Conservation (phyloP, 2,329 filamentous ascomycete species). For the Teratosphaeria epicoccoides region DNA sequence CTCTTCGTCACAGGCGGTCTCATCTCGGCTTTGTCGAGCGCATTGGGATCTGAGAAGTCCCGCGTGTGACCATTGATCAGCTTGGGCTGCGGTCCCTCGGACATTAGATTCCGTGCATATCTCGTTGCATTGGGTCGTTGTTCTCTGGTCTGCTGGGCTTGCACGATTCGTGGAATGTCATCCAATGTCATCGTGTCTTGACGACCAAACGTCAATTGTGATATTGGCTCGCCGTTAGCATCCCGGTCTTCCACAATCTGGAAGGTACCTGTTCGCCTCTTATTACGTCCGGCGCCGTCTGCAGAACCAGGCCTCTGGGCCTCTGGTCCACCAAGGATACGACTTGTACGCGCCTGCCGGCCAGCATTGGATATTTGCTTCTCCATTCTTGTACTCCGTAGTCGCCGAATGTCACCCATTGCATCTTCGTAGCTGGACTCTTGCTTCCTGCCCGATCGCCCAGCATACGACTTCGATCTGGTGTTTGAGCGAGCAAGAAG, state of each 20-base stretch:
- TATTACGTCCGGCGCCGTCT: slow-evolving; percentile 35
- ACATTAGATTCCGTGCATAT: slow-evolving; percentile 58
- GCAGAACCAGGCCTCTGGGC: slow-evolving; percentile 63
- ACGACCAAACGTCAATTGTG: slow-evolving; percentile 76
- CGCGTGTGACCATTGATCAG: slow-evolving; percentile 60
- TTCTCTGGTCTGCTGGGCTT: slow-evolving; percentile 87
- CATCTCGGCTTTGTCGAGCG: slow-evolving; percentile 30
- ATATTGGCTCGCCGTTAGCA: slow-evolving; percentile 51
- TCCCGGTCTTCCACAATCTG: slow-evolving; percentile 75
- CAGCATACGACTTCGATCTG: slow-evolving; percentile 64
- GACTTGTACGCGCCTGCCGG: slow-evolving; percentile 77
- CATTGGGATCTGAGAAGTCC: slow-evolving; percentile 43
- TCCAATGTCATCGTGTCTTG: slow-evolving; percentile 89
- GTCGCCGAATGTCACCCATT: slow-evolving; percentile 81
- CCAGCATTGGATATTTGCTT: slow-evolving; percentile 89
- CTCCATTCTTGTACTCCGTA: slow-evolving; percentile 87
- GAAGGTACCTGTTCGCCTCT: slow-evolving; percentile 42
- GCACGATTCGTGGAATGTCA: slow-evolving; percentile 91
- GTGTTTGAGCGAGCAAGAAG: slow-evolving; percentile 51
- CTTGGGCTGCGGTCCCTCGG: slow-evolving; percentile 56
- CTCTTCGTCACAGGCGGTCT: slow-evolving; percentile 54
- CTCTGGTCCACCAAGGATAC: slow-evolving; percentile 82
- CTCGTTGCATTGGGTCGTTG: slow-evolving; percentile 73
- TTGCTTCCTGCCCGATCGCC: slow-evolving; percentile 38
- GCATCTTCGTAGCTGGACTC: slow-evolving; percentile 85